phyloP scores from a whole-genome alignment of 176 grass and related monocot species.

The Ananas comosus region DNA sequence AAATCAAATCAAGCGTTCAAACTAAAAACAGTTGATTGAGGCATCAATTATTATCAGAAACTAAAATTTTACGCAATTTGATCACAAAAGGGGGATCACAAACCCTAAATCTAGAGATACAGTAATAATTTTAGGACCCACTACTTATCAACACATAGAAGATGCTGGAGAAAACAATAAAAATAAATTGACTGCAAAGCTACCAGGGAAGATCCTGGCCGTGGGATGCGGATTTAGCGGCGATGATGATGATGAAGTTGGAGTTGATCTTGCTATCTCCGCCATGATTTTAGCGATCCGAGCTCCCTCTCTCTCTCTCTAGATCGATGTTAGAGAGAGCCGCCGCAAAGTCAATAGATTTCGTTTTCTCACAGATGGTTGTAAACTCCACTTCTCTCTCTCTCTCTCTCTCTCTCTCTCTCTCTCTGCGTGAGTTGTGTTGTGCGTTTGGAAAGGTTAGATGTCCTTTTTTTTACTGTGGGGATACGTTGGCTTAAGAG shows the following conservation, averaged over 20 bases:
- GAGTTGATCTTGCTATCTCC: background rate
- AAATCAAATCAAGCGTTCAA: too few species aligned
- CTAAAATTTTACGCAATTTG: too few species aligned
- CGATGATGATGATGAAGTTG: background rate
- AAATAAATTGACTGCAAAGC: background rate
- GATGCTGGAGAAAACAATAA: background rate
- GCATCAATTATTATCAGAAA: too few species aligned
- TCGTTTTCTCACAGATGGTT: conserved; percentile 9
- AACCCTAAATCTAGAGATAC: too few species aligned
- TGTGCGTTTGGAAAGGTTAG: background rate
- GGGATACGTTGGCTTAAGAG: background rate
- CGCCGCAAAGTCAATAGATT: background rate
- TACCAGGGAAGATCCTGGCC: background rate
- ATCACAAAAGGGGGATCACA: too few species aligned
- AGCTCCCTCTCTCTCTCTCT: conserved; percentile 1
- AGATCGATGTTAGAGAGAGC: background rate
- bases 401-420: conserved; percentile 4
- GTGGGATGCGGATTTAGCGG: background rate
- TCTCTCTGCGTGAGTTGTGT: conserved; percentile 6
- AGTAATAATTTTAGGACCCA: background rate
- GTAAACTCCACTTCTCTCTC: conserved; percentile 1
- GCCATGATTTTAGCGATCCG: background rate
- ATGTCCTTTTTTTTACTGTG: background rate
- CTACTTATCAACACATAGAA: background rate
- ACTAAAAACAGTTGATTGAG: too few species aligned